A percentile compares a stretch with the other conserved stretches of the same genome.
These are phyloP conservation scores for Ophiostoma ulmi DNA, from an alignment of 2,329 filamentous ascomycete genomes.

Conservation along the genomic window DNA sequence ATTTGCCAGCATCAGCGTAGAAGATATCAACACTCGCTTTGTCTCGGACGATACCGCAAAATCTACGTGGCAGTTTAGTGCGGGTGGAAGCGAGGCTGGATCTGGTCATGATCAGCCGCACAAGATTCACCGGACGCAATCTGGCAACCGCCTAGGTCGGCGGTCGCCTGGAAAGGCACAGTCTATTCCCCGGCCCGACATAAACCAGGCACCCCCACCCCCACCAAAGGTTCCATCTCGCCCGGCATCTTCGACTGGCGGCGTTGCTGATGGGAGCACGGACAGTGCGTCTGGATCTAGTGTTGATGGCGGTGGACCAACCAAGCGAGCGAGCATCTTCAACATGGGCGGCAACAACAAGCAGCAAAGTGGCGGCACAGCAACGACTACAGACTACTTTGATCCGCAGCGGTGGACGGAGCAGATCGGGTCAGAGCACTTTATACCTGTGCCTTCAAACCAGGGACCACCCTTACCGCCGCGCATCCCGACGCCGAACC, in stretches of 20 bases:
- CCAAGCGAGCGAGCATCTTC: neutral
- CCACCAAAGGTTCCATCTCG: conserved; percentile 27
- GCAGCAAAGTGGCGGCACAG: conserved; percentile 20
- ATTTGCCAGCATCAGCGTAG: conserved; percentile 49
- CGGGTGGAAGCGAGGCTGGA: conserved; percentile 39
- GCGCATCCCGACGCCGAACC: conserved; percentile 45
- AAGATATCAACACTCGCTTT: conserved; percentile 60
- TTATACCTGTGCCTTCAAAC: conserved; percentile 41
- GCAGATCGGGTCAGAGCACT: conserved; percentile 51
- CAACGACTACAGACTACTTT: conserved; percentile 38
- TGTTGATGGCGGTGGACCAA: neutral
- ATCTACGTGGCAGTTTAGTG: conserved; percentile 48
- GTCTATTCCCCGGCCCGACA: conserved; percentile 18
- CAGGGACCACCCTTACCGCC: conserved; percentile 34
- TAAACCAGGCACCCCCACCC: neutral
- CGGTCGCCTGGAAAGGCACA: conserved; percentile 33
- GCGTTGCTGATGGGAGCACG: conserved; percentile 22
- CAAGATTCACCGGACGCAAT: conserved; percentile 38
- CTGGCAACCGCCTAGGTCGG: conserved; percentile 40
- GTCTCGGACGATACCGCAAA: conserved; percentile 44
- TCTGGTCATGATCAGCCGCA: conserved; percentile 25
- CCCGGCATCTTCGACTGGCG: conserved; percentile 15
- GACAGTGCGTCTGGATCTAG: conserved; percentile 19
- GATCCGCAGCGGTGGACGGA: conserved; percentile 51
- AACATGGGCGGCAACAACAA: neutral